Evolutionary conservation across 139 green algal species (phyloP).

Genomic region (Mychonastes homosphaera): DNA sequence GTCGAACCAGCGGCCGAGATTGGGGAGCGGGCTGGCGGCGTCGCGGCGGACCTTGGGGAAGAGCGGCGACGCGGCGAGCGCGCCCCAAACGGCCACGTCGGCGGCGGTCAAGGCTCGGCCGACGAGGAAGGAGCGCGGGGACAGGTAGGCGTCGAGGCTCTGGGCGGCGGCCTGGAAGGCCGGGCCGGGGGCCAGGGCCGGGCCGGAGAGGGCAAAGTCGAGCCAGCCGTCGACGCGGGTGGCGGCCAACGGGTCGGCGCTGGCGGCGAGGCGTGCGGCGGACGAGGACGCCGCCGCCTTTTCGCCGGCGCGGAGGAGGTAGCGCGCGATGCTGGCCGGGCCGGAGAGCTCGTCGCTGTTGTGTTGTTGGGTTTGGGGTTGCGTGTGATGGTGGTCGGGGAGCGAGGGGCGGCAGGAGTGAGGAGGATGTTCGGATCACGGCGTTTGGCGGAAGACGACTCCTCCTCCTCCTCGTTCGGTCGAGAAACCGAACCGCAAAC

Average conservation of each 20-base stretch:
- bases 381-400: neutral
- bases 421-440: neutral
- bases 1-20: slow-evolving; percentile 69
- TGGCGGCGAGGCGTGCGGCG: neutral
- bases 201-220: slow-evolving; percentile 54
- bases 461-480: neutral
- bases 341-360: neutral
- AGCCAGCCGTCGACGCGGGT: slow-evolving; percentile 72
- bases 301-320: neutral
- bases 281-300: neutral
- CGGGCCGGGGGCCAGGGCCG: slow-evolving; percentile 40
- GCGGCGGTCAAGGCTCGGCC: slow-evolving; percentile 63
- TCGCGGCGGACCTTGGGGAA: neutral
- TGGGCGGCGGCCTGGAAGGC: slow-evolving; percentile 50
- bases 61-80: slow-evolving; percentile 28
- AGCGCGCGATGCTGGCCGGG: neutral
- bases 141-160: slow-evolving; percentile 59
- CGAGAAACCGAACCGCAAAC: too few species aligned
- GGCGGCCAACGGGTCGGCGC: neutral
- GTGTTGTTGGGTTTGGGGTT: neutral
- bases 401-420: neutral
- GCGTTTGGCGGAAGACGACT: neutral
- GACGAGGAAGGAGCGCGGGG: slow-evolving; percentile 73
- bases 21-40: neutral
- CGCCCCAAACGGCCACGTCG: slow-evolving; percentile 78